A percentile compares a stretch with the other conserved stretches of the same genome.
phyloP scores from a whole-genome alignment of 345 rosid species.

The Moricandia arvensis region DNA sequence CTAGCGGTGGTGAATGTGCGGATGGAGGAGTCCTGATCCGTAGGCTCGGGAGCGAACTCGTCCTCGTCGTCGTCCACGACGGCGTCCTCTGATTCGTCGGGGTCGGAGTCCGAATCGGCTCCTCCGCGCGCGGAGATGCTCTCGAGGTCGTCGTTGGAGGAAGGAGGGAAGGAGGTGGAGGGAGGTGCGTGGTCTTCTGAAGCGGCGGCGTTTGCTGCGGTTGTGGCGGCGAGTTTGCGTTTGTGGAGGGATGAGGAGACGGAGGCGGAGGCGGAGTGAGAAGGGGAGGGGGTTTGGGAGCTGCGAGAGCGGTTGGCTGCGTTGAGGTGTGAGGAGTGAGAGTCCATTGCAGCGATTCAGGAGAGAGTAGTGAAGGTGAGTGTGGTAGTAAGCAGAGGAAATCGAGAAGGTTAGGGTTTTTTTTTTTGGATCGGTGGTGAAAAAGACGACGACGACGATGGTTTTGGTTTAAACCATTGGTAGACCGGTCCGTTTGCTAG shows the following conservation, averaged over 20 bases:
- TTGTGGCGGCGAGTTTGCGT: conserved; percentile 74
- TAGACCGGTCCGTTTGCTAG: too few relatives aligned
- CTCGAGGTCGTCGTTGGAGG: conserved; percentile 97
- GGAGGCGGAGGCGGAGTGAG: conserved; percentile 93
- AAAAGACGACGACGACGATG: not conserved
- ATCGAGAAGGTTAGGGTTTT: conserved; percentile 31
- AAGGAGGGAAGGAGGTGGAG: conserved; percentile 66
- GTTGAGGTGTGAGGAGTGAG: conserved; percentile 70
- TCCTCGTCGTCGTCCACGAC: conserved; percentile 95
- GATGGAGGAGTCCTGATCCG: conserved; percentile 81
- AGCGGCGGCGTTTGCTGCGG: conserved; percentile 52
- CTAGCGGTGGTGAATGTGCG: conserved; percentile 86
- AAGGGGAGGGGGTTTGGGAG: conserved; percentile 92
- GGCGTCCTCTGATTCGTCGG: conserved; percentile 84
- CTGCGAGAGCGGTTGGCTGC: conserved; percentile 73
- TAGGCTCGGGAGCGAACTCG: conserved; percentile 56
- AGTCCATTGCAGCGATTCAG: conserved; percentile 46
- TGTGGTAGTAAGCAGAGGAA: conserved; percentile 3
- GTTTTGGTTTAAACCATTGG: too few relatives aligned
- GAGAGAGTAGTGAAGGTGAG: not conserved
- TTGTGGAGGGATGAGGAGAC: conserved; percentile 92
- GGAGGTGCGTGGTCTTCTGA: conserved; percentile 80
- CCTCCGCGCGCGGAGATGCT: conserved; percentile 98
- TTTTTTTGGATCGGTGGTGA: not conserved
- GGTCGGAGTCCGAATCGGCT: conserved; percentile 72